Percentiles rank a stretch among this genome's conserved stretches.
phyloP scores from a whole-genome alignment of 257 asterid species.

The Thymus quinquecostatus region DNA sequence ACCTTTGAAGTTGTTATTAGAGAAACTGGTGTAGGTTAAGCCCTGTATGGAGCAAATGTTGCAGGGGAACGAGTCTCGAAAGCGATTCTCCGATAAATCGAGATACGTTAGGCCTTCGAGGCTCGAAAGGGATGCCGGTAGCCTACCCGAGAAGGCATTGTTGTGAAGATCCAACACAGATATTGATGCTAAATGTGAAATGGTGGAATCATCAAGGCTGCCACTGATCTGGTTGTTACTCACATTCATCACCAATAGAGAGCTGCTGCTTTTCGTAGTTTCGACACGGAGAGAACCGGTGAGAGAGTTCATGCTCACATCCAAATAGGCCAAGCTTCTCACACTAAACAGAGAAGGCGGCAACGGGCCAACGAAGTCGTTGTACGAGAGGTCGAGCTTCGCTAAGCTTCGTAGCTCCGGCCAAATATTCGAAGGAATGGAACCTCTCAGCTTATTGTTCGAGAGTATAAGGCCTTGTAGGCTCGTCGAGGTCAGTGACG shows the following conservation, averaged over 20 bases:
- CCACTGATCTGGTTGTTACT: slow-evolving; percentile 65
- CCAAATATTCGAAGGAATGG: slow-evolving; percentile 49
- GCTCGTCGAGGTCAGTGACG: slow-evolving; percentile 41
- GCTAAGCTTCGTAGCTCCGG: slow-evolving; percentile 43
- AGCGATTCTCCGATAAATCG: slow-evolving; percentile 71
- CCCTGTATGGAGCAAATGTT: slow-evolving; percentile 63
- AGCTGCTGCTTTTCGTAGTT: slow-evolving; percentile 30
- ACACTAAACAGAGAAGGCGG: slow-evolving; percentile 56
- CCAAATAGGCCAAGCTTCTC: slow-evolving; percentile 60
- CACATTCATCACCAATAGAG: slow-evolving; percentile 64
- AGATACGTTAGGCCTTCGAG: slow-evolving; percentile 70
- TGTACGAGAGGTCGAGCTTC: slow-evolving; percentile 66
- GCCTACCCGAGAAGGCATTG: slow-evolving; percentile 52
- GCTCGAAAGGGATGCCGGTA: slow-evolving; percentile 59
- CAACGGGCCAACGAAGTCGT: slow-evolving; percentile 55
- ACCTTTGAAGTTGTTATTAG: slow-evolving; percentile 58
- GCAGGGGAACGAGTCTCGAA: slow-evolving; percentile 62
- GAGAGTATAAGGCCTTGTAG: slow-evolving; percentile 82
- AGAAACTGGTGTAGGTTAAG: slow-evolving; percentile 60
- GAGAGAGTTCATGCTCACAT: slow-evolving; percentile 63
- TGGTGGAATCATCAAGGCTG: slow-evolving; percentile 43
- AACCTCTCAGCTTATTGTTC: slow-evolving; percentile 58
- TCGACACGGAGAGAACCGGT: slow-evolving; percentile 48
- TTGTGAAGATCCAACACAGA: slow-evolving; percentile 69
- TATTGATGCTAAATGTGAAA: slow-evolving; percentile 55